Evolutionary conservation across 257 asterid species (phyloP).

Genomic region (Capsicum pubescens): DNA sequence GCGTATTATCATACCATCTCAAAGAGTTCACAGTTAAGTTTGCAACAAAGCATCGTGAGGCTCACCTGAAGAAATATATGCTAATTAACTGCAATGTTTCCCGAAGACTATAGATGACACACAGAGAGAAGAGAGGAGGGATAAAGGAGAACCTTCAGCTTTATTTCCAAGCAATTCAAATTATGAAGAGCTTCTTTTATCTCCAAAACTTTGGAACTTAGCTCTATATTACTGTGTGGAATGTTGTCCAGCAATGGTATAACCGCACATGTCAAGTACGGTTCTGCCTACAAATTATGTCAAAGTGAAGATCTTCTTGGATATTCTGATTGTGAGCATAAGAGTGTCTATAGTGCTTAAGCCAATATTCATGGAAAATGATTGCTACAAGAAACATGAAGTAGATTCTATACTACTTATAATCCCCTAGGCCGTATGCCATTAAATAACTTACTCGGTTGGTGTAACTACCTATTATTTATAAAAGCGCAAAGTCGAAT

Average conservation of each 20-base stretch:
- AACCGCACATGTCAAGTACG: conserved; percentile 73
- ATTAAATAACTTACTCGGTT: too few species aligned
- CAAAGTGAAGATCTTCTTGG: too few species aligned
- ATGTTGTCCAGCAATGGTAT: conserved; percentile 59
- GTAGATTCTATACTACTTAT: too few species aligned
- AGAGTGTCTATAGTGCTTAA: too few species aligned
- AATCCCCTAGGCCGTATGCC: too few species aligned
- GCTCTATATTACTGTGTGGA: conserved; percentile 42
- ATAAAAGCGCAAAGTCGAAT: too few species aligned
- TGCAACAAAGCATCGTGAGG: conserved; percentile 70
- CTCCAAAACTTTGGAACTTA: conserved; percentile 52
- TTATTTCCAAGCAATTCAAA: conserved; percentile 81
- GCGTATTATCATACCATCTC: conserved; percentile 70
- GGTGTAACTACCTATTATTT: too few species aligned
- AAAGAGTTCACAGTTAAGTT: conserved; percentile 68
- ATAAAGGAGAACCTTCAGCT: conserved; percentile 68
- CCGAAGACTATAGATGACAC: background rate
- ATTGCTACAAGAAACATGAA: too few species aligned
- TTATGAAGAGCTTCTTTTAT: conserved; percentile 64
- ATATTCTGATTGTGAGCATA: too few species aligned
- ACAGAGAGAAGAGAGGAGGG: conserved; percentile 30
- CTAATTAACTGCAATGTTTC: background rate
- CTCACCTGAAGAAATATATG: conserved; percentile 46
- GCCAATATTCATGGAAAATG: too few species aligned
- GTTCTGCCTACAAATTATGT: conserved; percentile 23